Conservation (phyloP, 2,329 filamentous ascomycete species). For the Calonectria fujianensis region DNA sequence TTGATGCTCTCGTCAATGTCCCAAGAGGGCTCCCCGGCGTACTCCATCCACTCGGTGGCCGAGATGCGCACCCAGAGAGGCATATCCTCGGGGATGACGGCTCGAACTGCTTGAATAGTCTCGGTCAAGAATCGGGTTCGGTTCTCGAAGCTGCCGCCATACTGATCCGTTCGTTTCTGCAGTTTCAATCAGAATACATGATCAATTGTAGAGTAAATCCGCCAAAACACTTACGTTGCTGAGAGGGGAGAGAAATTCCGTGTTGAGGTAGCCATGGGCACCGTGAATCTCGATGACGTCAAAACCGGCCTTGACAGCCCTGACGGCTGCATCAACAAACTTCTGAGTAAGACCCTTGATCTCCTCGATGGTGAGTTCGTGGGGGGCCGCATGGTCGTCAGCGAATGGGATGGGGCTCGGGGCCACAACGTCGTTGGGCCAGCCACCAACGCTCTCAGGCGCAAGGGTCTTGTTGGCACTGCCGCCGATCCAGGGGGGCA, state of each 20-base stretch:
- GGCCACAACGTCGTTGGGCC: constrained; percentile 73
- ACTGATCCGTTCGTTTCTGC: constrained; percentile 76
- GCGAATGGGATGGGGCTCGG: constrained; percentile 76
- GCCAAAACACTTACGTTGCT: constrained; percentile 67
- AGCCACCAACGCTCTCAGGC: constrained; percentile 70
- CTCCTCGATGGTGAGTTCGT: constrained; percentile 80
- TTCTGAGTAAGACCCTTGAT: constrained; percentile 79
- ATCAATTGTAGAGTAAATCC: too few relatives aligned
- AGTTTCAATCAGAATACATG: constrained; percentile 12
- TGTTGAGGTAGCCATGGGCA: constrained; percentile 80
- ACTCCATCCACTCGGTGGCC: constrained; percentile 79
- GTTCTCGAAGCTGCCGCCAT: constrained; percentile 80
- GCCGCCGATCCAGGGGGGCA: constrained; percentile 77
- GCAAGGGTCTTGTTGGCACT: constrained; percentile 72
- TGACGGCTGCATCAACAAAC: constrained; percentile 75
- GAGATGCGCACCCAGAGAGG: constrained; percentile 77
- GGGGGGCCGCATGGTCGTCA: constrained; percentile 76
- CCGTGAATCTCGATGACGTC: constrained; percentile 83
- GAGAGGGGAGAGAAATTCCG: constrained; percentile 77
- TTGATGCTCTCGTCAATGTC: constrained; percentile 74
- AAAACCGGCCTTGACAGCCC: constrained; percentile 81
- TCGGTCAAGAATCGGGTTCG: constrained; percentile 77
- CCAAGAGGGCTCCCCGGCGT: constrained; percentile 73
- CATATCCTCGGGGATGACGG: constrained; percentile 71
- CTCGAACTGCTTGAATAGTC: constrained; percentile 70